phyloP scores from a whole-genome alignment of 1,284 basidiomycete genomes.

The Sporisorium iseilematis-ciliati region DNA sequence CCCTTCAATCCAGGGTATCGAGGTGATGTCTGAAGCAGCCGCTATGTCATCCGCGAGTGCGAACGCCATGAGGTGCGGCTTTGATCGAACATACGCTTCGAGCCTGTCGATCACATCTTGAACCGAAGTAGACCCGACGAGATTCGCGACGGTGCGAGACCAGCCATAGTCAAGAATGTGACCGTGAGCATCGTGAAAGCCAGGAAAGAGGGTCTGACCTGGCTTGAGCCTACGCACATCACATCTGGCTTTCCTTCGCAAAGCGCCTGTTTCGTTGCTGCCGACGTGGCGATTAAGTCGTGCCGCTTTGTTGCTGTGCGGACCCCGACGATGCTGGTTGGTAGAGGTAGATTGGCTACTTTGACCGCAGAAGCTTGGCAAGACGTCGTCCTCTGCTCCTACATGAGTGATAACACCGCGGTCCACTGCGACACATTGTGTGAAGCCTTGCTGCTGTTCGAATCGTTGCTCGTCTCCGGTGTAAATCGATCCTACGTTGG shows the following conservation, averaged over 20 bases:
- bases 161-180: constrained; percentile 65
- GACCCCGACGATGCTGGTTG: constrained; percentile 14
- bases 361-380: constrained; percentile 18
- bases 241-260: constrained; percentile 21
- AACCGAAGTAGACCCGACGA: constrained; percentile 52
- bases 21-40: not conserved
- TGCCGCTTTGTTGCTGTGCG: constrained; percentile 38
- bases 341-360: not conserved
- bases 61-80: constrained; percentile 34
- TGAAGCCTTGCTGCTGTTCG: constrained; percentile 20
- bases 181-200: constrained; percentile 64
- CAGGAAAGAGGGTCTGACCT: constrained; percentile 48
- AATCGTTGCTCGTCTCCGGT: constrained; percentile 41
- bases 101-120: constrained; percentile 49
- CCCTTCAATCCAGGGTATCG: constrained; percentile 80
- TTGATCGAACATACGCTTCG: constrained; percentile 38
- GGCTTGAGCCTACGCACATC: constrained; percentile 22
- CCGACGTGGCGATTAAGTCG: constrained; percentile 15
- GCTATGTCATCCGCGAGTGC: constrained; percentile 8
- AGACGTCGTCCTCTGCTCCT: constrained; percentile 14
- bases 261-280: not conserved
- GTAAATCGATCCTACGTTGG: constrained; percentile 23
- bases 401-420: constrained; percentile 25
- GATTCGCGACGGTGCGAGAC: constrained; percentile 53
- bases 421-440: constrained; percentile 37